Percentiles rank a stretch among this genome's conserved stretches.
These are phyloP conservation scores for carrot (Daucus carota) DNA, from an alignment of 129 eudicot species.

Conservation along the genomic window DH1_v3.0 NC_030387.2:23530001-23530500, in stretches of 20 bases:
- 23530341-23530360: no score
- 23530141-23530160: conserved; percentile 77
- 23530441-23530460: neutral
- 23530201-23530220: conserved; percentile 83
- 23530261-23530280: conserved; percentile 90
- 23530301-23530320: conserved; percentile 16
- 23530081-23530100: conserved; percentile 65
- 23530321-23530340: neutral
- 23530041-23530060: neutral
- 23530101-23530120: conserved; percentile 84
- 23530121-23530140: conserved; percentile 74
- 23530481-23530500: neutral
- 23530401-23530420: neutral
- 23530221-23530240: conserved; percentile 96
- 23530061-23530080: conserved; percentile 59
- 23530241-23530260: conserved; percentile 92
- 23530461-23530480: neutral
- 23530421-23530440: neutral
- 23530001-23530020: neutral
- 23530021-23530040: neutral
- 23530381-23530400: neutral
- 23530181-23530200: conserved; percentile 72
- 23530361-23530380: neutral
- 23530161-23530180: conserved; percentile 87
- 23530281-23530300: conserved; percentile 56